A percentile compares a stretch with the other conserved stretches of the same genome.
phyloP scores from a whole-genome alignment of 495 filamentous ascomycete genomes.

The Xylona heveae region DNA sequence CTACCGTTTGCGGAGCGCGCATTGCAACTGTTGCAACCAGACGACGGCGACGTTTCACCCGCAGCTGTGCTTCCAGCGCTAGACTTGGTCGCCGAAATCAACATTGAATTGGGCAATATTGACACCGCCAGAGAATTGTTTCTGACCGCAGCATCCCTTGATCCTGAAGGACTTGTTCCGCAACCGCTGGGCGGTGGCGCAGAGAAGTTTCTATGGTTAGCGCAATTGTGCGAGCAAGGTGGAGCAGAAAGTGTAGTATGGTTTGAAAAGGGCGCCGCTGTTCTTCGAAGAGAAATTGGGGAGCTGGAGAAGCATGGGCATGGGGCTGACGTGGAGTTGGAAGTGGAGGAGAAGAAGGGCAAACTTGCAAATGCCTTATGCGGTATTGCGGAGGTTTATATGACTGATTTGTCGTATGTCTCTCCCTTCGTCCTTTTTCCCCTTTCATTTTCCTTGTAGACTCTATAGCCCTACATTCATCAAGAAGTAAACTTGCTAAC shows the following conservation, averaged over 20 bases:
- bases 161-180: conserved; percentile 42
- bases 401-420: conserved; percentile 71
- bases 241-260: conserved; percentile 65
- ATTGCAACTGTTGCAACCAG: conserved; percentile 25
- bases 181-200: conserved; percentile 53
- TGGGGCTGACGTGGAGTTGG: conserved; percentile 16
- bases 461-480: conserved; percentile 1
- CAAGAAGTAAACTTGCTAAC: conserved; percentile 5
- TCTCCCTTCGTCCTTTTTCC: background rate
- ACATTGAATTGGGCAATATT: conserved; percentile 65
- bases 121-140: conserved; percentile 50
- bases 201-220: conserved; percentile 91
- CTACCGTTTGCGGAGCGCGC: conserved; percentile 41
- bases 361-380: conserved; percentile 77
- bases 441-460: background rate
- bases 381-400: conserved; percentile 82
- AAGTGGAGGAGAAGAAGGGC: conserved; percentile 42
- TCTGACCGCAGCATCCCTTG: conserved; percentile 41
- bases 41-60: conserved; percentile 10
- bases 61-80: conserved; percentile 39
- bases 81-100: conserved; percentile 63
- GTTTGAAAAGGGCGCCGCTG: conserved; percentile 64
- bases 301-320: conserved; percentile 15
- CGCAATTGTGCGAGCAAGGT: conserved; percentile 76
- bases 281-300: conserved; percentile 45